Base-by-base conservation (phyloP, 495 filamentous ascomycete species). In the Pyrenopolyporus hunteri region DNA sequence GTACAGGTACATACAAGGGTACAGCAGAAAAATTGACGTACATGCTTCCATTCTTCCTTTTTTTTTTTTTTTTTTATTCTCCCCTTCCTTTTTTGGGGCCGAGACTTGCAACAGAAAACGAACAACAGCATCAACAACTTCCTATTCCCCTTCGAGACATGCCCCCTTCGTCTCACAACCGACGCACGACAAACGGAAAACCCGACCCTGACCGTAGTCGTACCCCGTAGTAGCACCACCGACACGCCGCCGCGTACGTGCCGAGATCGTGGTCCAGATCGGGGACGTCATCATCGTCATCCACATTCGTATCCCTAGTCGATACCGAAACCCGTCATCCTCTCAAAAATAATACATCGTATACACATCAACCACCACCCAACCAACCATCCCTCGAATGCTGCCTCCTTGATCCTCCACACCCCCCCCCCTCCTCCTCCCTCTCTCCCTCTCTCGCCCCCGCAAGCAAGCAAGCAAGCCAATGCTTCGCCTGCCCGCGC, bases 401-500 rank as follows among this genome's bases (percentile, higher is more conserved):
- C 56, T 42, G 39, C 66, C 31, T 20, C 23, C 39, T 45, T 23
- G 26, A 51, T 29, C 17, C 33, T 14, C 43, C 43, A 9, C 17
- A 16, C 19, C 36, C 36, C 19, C 36, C 43, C 43, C n/a, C 17
- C 37, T 39, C 36, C 36, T 39, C 36, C 16, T 39, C 36, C 23
- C 3, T 13, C 26, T 29, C 26, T 9, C 26, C 26, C 26, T 29
- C 20, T 23, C 17, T 42, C 36, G 6, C 31, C 26, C 40, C 29
- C 36, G 6, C 45, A 2, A n/a, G n/a, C n/a, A n/a, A n/a, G n/a
- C n/a, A n/a, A n/a, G n/a, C 29, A 33, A 60, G 63, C 67, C 58
- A 44, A 72, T 77, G 67, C 70, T 70, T 52, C 75, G 73, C 50
- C 39, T 78, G 61, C 70, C 69, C 43, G 66, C 61, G 52, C 68